A percentile compares a stretch with the other conserved stretches of the same genome.
Evolutionary conservation across 345 rosid species (phyloP).

Genomic region (Aethionema arabicum): DNA sequence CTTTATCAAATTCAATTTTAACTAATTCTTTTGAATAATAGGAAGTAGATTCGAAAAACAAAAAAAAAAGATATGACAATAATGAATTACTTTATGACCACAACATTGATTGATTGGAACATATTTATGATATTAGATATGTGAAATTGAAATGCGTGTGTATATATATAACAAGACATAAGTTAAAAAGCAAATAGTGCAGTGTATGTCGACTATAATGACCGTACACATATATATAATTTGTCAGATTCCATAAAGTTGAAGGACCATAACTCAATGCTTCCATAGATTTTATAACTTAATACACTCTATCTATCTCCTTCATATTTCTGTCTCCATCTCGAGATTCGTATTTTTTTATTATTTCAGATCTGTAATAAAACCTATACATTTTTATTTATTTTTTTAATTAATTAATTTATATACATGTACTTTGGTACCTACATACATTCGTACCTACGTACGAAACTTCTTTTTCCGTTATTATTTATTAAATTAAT

Average conservation of each 20-base stretch:
- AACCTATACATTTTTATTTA: background rate
- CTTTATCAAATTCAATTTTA: no score
- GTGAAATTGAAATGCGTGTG: slow-evolving; percentile 16
- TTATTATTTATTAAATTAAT: background rate
- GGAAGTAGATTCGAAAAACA: no score
- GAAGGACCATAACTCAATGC: slow-evolving; percentile 22
- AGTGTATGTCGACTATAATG: slow-evolving; percentile 28
- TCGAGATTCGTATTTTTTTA: slow-evolving; percentile 29
- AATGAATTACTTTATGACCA: background rate
- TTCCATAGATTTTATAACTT: slow-evolving; percentile 25
- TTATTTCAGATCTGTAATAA: slow-evolving; percentile 24
- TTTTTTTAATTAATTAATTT: no score
- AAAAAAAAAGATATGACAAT: no score
- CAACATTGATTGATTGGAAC: slow-evolving; percentile 25
- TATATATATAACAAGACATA: slow-evolving; percentile 1
- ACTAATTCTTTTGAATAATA: no score
- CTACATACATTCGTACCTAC: slow-evolving; percentile 22
- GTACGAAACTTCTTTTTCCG: slow-evolving; percentile 34
- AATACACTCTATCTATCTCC: slow-evolving; percentile 27
- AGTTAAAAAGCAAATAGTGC: slow-evolving; percentile 15
- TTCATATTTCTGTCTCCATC: slow-evolving; percentile 33
- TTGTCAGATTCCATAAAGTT: slow-evolving; percentile 30
- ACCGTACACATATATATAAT: slow-evolving; percentile 34
- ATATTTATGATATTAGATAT: slow-evolving; percentile 17
- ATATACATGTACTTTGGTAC: slow-evolving; percentile 27